Conservation (phyloP, 2,329 filamentous ascomycete species). For the Pseudonectria buxi region DNA sequence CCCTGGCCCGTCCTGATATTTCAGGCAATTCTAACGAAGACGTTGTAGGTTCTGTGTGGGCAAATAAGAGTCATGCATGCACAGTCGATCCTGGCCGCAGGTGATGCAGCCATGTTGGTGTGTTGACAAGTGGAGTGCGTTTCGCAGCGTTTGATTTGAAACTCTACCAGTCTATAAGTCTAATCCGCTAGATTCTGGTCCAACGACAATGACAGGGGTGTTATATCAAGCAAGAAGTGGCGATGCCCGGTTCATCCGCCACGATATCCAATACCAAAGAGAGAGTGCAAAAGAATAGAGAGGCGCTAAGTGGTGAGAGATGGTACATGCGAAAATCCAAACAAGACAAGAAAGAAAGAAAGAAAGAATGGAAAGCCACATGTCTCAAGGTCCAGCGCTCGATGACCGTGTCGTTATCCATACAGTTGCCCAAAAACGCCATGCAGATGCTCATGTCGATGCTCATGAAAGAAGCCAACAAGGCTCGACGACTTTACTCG, state of each 20-base stretch:
- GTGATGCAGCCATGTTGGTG: slow-evolving; percentile 1
- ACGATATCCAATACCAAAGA: not conserved
- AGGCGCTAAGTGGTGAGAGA: too few relatives aligned
- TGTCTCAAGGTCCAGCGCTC: not conserved
- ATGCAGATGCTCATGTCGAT: slow-evolving; percentile 1
- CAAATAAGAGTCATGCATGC: slow-evolving; percentile 25
- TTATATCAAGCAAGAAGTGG: too few relatives aligned
- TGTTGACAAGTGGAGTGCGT: too few relatives aligned
- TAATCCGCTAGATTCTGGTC: not conserved
- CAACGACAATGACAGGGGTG: too few relatives aligned
- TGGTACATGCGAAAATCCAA: too few relatives aligned
- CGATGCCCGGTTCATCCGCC: not conserved
- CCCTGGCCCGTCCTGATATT: not conserved
- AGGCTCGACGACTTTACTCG: slow-evolving; percentile 13
- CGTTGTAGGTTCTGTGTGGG: slow-evolving; percentile 39
- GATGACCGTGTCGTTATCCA: slow-evolving; percentile 1
- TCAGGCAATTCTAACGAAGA: slow-evolving; percentile 5
- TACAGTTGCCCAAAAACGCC: not conserved
- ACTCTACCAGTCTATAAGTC: not conserved
- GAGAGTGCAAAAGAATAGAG: slow-evolving; percentile 7
- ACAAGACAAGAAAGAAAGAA: not conserved
- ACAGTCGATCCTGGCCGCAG: not conserved
- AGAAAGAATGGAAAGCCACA: too few relatives aligned
- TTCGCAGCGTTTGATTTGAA: not conserved
- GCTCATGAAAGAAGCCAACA: not conserved